Percentiles rank a stretch among this genome's conserved stretches.
Conservation (phyloP, 2,329 filamentous ascomycete species). For the Talaromyces sp. region DNA sequence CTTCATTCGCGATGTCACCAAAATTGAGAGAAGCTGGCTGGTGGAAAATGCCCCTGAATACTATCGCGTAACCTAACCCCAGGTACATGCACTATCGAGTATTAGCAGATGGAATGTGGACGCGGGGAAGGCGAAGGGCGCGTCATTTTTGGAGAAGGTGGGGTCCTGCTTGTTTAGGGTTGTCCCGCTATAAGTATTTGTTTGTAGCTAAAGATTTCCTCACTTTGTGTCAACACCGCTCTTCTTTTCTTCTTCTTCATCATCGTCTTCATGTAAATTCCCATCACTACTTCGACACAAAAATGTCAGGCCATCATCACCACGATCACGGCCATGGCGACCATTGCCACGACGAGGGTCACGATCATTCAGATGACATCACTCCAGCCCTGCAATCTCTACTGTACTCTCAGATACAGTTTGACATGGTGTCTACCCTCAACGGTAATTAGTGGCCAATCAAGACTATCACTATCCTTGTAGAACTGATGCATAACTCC, state of each 20-base stretch:
- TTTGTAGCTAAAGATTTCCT: neutral
- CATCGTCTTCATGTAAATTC: neutral
- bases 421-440: slow-evolving; percentile 76
- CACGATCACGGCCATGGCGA: slow-evolving; percentile 40
- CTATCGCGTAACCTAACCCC: slow-evolving; percentile 55
- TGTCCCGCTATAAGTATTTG: neutral
- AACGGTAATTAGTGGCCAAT: slow-evolving; percentile 56
- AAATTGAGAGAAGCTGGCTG: slow-evolving; percentile 90
- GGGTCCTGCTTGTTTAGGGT: neutral
- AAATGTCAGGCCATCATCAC: slow-evolving; percentile 38
- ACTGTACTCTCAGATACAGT: slow-evolving; percentile 88
- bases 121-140: slow-evolving; percentile 1
- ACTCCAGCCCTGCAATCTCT: slow-evolving; percentile 86
- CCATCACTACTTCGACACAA: neutral
- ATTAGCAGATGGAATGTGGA: slow-evolving; percentile 22
- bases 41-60: slow-evolving; percentile 83
- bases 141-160: neutral
- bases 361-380: slow-evolving; percentile 90
- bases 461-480: neutral
- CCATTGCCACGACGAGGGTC: slow-evolving; percentile 55
- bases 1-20: slow-evolving; percentile 88
- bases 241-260: neutral
- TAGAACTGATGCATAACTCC: neutral
- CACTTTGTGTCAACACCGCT: neutral
- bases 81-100: slow-evolving; percentile 58